Percentiles rank a stretch among this genome's conserved stretches.
Conservation (phyloP, 208 protist species). For the Spongospora subterranea region DNA sequence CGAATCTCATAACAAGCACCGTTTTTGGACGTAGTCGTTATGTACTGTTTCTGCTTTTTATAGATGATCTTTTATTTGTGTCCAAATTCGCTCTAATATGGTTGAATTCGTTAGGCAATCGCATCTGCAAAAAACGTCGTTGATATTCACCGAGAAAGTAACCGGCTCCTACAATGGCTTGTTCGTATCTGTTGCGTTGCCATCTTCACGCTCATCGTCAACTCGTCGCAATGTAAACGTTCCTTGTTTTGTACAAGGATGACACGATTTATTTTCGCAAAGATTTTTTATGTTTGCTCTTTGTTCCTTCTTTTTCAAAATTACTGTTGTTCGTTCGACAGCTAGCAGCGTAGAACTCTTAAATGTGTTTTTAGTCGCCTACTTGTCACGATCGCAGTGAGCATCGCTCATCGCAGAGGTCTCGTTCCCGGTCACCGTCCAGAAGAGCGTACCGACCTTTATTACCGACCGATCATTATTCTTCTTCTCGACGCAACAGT, state of each 20-base stretch:
- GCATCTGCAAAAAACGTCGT: not conserved
- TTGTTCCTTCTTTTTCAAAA: not conserved
- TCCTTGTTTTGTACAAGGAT: not conserved
- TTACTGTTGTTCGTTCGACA: not conserved
- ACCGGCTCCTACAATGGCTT: not conserved
- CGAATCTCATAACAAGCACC: too few relatives aligned
- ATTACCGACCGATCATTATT: too few relatives aligned
- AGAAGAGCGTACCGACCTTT: too few relatives aligned
- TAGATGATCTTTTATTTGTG: too few relatives aligned
- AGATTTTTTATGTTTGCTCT: not conserved
- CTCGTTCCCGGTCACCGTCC: too few relatives aligned
- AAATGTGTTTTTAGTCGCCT: not conserved
- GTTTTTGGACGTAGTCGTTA: not conserved
- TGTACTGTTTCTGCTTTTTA: not conserved
- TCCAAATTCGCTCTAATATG: too few relatives aligned
- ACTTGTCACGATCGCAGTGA: too few relatives aligned
- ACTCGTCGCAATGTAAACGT: not conserved
- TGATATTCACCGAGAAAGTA: not conserved
- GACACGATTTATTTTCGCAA: not conserved
- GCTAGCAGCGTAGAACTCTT: not conserved
- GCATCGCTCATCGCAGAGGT: too few relatives aligned
- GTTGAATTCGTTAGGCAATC: too few relatives aligned
- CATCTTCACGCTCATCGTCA: not conserved
- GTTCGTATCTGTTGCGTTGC: not conserved
- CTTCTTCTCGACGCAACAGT: too few relatives aligned